Evolutionary conservation across 2,329 filamentous ascomycete species (phyloP), one percentile per base, ranked within the genome.

Genomic region (Mycosphaerella sp.): DNA sequence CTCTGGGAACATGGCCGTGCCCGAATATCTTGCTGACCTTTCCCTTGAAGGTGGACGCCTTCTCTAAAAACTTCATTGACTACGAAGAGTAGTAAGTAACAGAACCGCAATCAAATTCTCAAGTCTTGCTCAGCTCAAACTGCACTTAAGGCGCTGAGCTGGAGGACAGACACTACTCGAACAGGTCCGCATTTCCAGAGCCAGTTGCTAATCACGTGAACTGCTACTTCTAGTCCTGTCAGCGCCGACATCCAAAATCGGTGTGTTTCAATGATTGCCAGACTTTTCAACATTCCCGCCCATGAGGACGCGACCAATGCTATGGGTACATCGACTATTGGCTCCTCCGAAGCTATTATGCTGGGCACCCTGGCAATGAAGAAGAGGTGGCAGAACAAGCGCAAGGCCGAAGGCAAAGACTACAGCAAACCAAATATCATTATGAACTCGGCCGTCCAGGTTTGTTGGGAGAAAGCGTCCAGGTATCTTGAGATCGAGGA

Each of bases 401-500:
- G 89, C 62, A 80, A 85, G 68, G 89, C 86, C 4, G 87, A 81
- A 62, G 90, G 89, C 55, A 93, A 94, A 74, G 80, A 89, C 49
- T 80, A 70, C 54, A 87, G 89, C 56, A 79, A 79, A 40, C 91
- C 91, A 49, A 97, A 97, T 72, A 85, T 97, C 55, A 75, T 97
- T 75, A 96, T 97, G 91, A 93, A 87, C 63, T 89, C 87, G 21
- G 90, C 91, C 28, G 91, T 96, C 2, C 91, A 97, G 73, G 91
- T 96, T 36, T 95, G 89, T 77, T 96, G 90, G 90, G 89, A 96
- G 71, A 96, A 96, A 75, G 73, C 73, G 0, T 71, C 73, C 37
- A 59, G 69, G 12, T 71, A 71, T 62, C 70, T 71, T 51, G 91
- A 97, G 64, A 80, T 96, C 37, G 91, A 96, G 61, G 90, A 96